A percentile compares a stretch with the other conserved stretches of the same genome.
phyloP scores from a whole-genome alignment of 2,329 filamentous ascomycete species.

The Rachicladosporium sp. region DNA sequence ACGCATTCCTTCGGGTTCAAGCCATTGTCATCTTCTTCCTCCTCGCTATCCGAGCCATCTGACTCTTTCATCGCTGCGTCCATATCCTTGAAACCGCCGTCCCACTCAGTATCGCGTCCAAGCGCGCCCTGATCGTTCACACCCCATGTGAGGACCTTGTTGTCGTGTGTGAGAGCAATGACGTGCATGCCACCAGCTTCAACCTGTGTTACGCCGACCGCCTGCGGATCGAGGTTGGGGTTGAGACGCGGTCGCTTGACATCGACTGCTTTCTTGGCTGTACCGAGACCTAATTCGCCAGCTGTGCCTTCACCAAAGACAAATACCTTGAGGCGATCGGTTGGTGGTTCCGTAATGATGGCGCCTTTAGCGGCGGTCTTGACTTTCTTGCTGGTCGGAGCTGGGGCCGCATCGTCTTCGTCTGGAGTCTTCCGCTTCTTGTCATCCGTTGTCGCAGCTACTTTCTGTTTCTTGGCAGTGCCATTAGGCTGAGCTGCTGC shows the following conservation, averaged over 20 bases:
- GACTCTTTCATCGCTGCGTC: constrained; percentile 36
- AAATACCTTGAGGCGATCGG: constrained; percentile 56
- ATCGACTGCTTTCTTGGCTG: constrained; percentile 53
- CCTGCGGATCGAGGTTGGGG: constrained; percentile 41
- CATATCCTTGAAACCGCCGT: constrained; percentile 47
- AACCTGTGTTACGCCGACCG: constrained; percentile 59
- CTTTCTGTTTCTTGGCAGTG: constrained; percentile 3
- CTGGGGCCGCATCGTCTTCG: constrained; percentile 13
- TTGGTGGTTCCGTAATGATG: constrained; percentile 53
- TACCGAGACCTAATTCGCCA: constrained; percentile 72
- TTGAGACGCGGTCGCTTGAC: constrained; percentile 65
- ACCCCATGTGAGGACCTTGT: constrained; percentile 75
- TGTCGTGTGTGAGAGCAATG: constrained; percentile 63
- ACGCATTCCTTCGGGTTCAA: constrained; percentile 63
- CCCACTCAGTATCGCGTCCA: constrained; percentile 59
- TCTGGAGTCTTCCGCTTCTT: constrained; percentile 16
- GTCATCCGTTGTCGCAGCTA: constrained; percentile 10
- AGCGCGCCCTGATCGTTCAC: constrained; percentile 78
- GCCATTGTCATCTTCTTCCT: constrained; percentile 46
- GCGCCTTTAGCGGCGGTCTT: constrained; percentile 17
- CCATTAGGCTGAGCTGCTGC: constrained; percentile 1
- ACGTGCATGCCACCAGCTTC: constrained; percentile 75
- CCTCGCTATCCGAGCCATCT: constrained; percentile 43
- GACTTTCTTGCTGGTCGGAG: constrained; percentile 20
- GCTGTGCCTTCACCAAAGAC: constrained; percentile 69